Evolutionary conservation across 331 rosid species (phyloP), one percentile per base, ranked within the genome.

Genomic region (Ulmus americana): DNA sequence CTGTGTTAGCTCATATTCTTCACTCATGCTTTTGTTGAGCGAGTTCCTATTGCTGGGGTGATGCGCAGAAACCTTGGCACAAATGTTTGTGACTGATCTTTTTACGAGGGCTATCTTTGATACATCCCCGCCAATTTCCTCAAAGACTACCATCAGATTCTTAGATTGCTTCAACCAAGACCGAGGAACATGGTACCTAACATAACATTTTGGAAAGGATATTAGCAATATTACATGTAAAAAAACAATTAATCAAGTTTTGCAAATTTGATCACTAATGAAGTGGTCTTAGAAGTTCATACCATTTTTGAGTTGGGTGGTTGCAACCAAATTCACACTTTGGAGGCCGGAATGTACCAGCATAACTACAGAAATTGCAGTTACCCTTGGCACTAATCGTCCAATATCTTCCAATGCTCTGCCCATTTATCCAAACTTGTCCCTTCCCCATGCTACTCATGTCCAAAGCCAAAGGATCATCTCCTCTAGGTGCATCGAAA

Each of bases 331-430:
- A 62, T 68, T 88, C 82, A 63, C 95, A 88, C 48, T 76, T 87
- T 11, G 52, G 58, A 14, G 85, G 86, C 50, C 88, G 74, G 78
- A 39, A 88, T 49, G 95, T 88, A 44, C 70, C 78, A 8, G 91
- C 66, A 57, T 88, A 85, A 77, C 71, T 70, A 67, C 95, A 88
- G 42, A 64, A 20, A 9, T 47, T 71, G 61, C 95, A 88, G 57
- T 77, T 55, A 39, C 92, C 95, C 11, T 74, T 68, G 45, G 95
- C 95, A 68, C 79, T 71, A 64, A 52, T 73, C 61, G 81, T 77
- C 95, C 92, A 88, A 68, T 85, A 88, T 64, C 95, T 88, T 72
- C 95, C 92, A 38, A 88, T 76, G 70, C 80, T 85, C 43, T 88
- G 76, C 59, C 95, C 95, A 60, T 88, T 88, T 77, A 88, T 80